Evolutionary conservation across 352 stramenopile species (phyloP).

Genomic region (Globisporangium canariense): DNA sequence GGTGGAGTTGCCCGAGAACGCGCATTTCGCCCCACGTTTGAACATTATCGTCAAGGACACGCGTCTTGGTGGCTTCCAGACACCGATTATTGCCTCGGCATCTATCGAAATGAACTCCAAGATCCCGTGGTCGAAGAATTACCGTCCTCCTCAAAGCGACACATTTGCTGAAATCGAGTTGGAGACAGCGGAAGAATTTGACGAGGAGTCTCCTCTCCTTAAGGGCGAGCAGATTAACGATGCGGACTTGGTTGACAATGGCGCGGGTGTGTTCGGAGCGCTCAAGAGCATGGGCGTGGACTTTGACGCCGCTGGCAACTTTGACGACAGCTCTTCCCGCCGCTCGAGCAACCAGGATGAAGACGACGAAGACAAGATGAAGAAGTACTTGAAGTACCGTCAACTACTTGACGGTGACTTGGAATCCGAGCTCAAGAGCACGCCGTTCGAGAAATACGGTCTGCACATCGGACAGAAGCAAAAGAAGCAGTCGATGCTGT

Average conservation of each 20-base stretch:
- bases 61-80: slow-evolving; percentile 83
- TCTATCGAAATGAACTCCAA: slow-evolving; percentile 85
- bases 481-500: slow-evolving; percentile 59
- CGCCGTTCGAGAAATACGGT: slow-evolving; percentile 87
- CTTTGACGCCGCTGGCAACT: slow-evolving; percentile 60
- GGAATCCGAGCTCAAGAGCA: slow-evolving; percentile 75
- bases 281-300: slow-evolving; percentile 84
- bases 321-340: slow-evolving; percentile 51
- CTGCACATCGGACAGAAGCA: slow-evolving; percentile 81
- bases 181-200: slow-evolving; percentile 53
- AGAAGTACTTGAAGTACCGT: slow-evolving; percentile 80
- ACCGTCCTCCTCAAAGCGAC: slow-evolving; percentile 63
- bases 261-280: slow-evolving; percentile 81
- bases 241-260: slow-evolving; percentile 59
- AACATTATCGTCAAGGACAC: slow-evolving; percentile 91
- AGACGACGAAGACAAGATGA: slow-evolving; percentile 61
- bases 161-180: slow-evolving; percentile 66
- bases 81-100: slow-evolving; percentile 76
- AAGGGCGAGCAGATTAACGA: slow-evolving; percentile 25
- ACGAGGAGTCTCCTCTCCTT: slow-evolving; percentile 52
- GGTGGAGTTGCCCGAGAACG: slow-evolving; percentile 84
- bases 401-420: slow-evolving; percentile 64
- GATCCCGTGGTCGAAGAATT: slow-evolving; percentile 80
- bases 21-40: slow-evolving; percentile 83
- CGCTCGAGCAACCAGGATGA: slow-evolving; percentile 44